These are phyloP conservation scores for Podospora didyma DNA, from an alignment of 495 filamentous ascomycete species.

Conservation along the genomic window DNA sequence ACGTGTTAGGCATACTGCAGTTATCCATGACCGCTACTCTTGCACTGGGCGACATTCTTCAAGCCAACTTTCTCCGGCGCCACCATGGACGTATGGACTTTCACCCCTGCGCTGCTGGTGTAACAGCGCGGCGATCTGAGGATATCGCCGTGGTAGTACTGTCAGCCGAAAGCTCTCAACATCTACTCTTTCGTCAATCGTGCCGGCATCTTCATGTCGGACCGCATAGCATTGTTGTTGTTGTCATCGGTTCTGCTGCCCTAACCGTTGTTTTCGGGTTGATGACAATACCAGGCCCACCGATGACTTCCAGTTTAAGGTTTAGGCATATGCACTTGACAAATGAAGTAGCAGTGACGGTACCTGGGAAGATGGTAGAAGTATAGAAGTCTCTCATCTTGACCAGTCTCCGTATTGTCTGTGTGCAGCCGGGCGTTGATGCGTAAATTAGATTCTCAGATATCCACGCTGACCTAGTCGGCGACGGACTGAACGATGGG, in stretches of 20 bases:
- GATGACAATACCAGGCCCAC: conserved; percentile 4
- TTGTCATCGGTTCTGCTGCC: not conserved
- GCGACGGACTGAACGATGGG: not conserved
- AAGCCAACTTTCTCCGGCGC: too few species aligned
- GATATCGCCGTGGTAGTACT: too few species aligned
- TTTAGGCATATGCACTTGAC: conserved; percentile 8
- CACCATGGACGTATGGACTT: too few species aligned
- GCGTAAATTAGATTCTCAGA: not conserved
- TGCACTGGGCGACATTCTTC: too few species aligned
- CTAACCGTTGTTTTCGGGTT: conserved; percentile 3
- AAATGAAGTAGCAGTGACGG: conserved; percentile 3
- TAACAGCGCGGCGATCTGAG: too few species aligned
- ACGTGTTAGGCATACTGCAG: too few species aligned
- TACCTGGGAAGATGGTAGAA: conserved; percentile 3
- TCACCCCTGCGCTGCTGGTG: too few species aligned
- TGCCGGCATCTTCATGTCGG: not conserved
- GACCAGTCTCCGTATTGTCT: conserved; percentile 4
- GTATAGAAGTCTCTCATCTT: conserved; percentile 5
- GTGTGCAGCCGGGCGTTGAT: conserved; percentile 6
- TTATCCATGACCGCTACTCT: too few species aligned
- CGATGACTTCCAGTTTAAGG: conserved; percentile 3
- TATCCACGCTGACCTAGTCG: not conserved
- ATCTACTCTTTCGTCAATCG: not conserved
- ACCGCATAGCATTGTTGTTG: conserved; percentile 1
- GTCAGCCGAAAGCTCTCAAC: not conserved